Evolutionary conservation across 2,329 filamentous ascomycete genomes (phyloP).

Genomic region (Epichloe aotearoae): DNA sequence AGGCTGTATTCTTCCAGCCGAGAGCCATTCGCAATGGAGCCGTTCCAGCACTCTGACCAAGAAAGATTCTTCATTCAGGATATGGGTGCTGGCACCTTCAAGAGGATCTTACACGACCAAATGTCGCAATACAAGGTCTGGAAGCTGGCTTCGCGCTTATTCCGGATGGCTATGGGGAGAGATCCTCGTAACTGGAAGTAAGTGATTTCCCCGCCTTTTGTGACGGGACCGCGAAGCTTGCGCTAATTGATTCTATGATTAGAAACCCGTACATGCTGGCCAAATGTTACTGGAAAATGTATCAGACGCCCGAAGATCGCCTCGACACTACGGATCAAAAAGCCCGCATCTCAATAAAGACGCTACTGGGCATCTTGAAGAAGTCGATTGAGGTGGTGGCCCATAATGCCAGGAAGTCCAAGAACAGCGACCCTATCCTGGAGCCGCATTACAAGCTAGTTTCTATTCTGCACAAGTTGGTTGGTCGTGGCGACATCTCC

Average conservation of each 20-base stretch:
- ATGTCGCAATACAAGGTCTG: slow-evolving; percentile 48
- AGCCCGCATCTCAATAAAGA: slow-evolving; percentile 19
- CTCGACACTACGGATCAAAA: slow-evolving; percentile 30
- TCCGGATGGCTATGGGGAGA: slow-evolving; percentile 40
- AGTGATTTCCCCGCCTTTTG: slow-evolving; percentile 13
- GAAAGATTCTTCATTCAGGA: slow-evolving; percentile 43
- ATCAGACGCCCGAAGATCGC: slow-evolving; percentile 31
- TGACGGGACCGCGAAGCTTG: not conserved
- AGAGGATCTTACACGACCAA: slow-evolving; percentile 38
- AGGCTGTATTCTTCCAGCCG: slow-evolving; percentile 48
- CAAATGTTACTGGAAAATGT: slow-evolving; percentile 54
- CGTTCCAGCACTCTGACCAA: slow-evolving; percentile 42
- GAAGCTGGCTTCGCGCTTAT: slow-evolving; percentile 45
- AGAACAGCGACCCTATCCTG: slow-evolving; percentile 61
- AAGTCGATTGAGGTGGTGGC: slow-evolving; percentile 38
- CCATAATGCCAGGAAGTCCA: slow-evolving; percentile 37
- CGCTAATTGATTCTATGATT: slow-evolving; percentile 11
- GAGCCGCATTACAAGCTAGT: slow-evolving; percentile 91
- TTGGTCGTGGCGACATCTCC: slow-evolving; percentile 37
- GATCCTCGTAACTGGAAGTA: slow-evolving; percentile 45
- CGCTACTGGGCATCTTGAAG: slow-evolving; percentile 36
- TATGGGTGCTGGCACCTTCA: slow-evolving; percentile 36
- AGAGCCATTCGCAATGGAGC: slow-evolving; percentile 50
- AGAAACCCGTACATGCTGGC: slow-evolving; percentile 47
- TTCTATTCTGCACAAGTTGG: slow-evolving; percentile 69